A percentile compares a stretch with the other conserved stretches of the same genome.
These are phyloP conservation scores for Phoma sp. DNA, from an alignment of 2,329 filamentous ascomycete species.

Conservation along the genomic window DNA sequence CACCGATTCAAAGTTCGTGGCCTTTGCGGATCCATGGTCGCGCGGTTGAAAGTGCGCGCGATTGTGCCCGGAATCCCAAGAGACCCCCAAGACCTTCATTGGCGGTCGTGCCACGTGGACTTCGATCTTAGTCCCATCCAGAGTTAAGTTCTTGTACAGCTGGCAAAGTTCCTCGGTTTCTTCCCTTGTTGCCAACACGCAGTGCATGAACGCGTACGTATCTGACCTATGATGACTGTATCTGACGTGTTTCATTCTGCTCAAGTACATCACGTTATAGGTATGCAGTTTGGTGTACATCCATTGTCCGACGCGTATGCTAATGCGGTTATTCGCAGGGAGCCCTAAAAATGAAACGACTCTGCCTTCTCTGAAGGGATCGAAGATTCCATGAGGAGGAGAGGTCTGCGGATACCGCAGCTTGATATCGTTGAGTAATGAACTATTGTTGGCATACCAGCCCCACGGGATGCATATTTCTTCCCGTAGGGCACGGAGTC, in stretches of 20 bases:
- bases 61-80: neutral
- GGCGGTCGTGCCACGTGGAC: neutral
- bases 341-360: neutral
- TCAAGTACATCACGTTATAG: neutral
- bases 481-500: no score
- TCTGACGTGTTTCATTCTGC: no score
- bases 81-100: neutral
- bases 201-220: neutral
- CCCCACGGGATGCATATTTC: no score
- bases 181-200: neutral
- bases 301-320: neutral
- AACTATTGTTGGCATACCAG: no score
- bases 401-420: neutral
- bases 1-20: neutral
- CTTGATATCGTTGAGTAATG: no score
- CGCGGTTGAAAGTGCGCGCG: neutral
- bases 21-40: neutral
- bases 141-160: neutral
- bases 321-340: neutral
- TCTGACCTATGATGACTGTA: neutral
- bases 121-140: neutral
- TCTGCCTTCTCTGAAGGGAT: neutral
- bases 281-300: neutral
- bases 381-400: neutral
- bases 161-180: neutral